Evolutionary conservation across 805 yeast species (phyloP).

Genomic region (Sugiyamaella marilandica): DNA sequence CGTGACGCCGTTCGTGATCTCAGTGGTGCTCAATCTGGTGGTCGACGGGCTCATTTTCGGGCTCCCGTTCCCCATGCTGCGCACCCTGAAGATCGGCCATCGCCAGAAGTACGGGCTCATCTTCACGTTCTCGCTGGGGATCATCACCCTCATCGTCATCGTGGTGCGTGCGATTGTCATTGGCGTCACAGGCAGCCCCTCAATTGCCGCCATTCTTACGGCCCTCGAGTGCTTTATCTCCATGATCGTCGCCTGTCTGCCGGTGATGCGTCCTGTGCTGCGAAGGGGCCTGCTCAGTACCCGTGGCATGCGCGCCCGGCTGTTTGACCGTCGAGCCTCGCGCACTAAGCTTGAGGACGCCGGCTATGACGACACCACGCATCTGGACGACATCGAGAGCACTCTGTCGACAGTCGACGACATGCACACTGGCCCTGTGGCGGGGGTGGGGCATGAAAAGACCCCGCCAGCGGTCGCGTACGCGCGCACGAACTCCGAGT

Average conservation of each 20-base stretch:
- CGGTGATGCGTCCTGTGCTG: constrained; percentile 20
- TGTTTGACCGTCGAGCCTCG: not conserved
- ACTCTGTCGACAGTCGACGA: not conserved
- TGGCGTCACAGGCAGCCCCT: constrained; percentile 20
- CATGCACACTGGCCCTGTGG: not conserved
- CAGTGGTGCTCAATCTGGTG: constrained; percentile 23
- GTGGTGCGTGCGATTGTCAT: constrained; percentile 23
- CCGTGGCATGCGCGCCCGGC: not conserved
- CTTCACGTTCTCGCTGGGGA: constrained; percentile 26
- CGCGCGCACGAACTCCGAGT: not conserved
- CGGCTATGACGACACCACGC: not conserved
- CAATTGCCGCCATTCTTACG: constrained; percentile 22
- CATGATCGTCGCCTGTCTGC: constrained; percentile 25
- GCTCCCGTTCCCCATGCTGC: constrained; percentile 26
- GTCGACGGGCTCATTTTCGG: constrained; percentile 23
- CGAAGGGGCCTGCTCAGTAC: not conserved
- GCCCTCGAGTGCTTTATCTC: constrained; percentile 26
- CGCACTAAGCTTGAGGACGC: not conserved
- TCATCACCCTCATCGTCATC: constrained; percentile 22
- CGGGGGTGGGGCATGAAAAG: not conserved
- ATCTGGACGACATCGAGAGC: constrained; percentile 1
- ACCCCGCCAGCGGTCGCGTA: not conserved
- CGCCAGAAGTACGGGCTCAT: constrained; percentile 23
- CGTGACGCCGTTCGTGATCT: constrained; percentile 20
- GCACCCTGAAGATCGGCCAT: constrained; percentile 14